phyloP scores from a whole-genome alignment of 148 eudicot species.

The Tetragonia tetragonoides region DNA sequence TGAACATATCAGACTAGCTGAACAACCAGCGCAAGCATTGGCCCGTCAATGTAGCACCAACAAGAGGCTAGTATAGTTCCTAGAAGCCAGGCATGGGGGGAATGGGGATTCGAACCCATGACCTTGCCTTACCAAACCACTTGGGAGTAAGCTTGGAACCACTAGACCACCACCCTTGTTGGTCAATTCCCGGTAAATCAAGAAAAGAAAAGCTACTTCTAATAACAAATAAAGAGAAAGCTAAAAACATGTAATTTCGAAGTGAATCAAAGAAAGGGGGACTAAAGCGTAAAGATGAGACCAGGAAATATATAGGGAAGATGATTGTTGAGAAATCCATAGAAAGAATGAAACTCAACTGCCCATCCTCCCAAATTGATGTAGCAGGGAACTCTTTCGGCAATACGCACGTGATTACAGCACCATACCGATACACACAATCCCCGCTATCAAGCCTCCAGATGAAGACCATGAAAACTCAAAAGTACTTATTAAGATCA shows the following conservation, averaged over 20 bases:
- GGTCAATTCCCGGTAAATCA: background rate
- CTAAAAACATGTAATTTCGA: background rate
- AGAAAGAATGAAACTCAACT: constrained; percentile 29
- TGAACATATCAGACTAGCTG: no score
- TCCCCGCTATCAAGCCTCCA: constrained; percentile 23
- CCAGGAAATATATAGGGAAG: constrained; percentile 27
- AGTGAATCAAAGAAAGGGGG: background rate
- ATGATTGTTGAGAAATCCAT: constrained; percentile 36
- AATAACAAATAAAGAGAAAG: background rate
- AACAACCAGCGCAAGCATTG: no score
- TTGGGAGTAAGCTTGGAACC: no score
- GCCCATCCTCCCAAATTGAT: constrained; percentile 32
- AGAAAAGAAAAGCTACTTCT: background rate
- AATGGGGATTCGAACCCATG: no score
- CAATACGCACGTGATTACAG: constrained; percentile 16
- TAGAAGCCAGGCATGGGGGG: no score
- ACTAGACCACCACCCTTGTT: no score
- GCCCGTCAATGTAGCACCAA: no score
- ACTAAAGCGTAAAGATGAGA: background rate
- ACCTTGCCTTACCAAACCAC: no score
- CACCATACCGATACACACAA: constrained; percentile 44
- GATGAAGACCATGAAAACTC: background rate
- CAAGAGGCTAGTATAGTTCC: no score
- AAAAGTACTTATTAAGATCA: no score
- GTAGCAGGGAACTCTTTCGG: constrained; percentile 38